Conservation (phyloP, 148 eudicot genomes). For the Rhododendron ovatum region DNA sequence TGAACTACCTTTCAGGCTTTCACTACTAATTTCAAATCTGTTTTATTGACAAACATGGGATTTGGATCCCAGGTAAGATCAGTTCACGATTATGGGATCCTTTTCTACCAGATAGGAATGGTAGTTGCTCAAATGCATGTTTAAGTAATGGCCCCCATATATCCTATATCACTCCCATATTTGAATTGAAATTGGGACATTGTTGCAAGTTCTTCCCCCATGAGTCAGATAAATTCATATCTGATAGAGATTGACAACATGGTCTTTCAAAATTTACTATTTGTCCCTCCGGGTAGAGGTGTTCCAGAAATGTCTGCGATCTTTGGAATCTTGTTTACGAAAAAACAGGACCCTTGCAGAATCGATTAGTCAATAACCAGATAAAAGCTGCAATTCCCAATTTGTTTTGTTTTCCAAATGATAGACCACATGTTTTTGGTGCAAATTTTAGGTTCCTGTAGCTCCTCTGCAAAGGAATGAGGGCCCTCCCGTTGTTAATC, state of each 20-base stretch:
- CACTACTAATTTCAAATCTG: background rate
- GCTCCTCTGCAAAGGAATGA: conserved; percentile 53
- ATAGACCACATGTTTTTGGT: background rate
- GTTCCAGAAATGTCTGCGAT: background rate
- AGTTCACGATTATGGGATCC: background rate
- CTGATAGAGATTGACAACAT: background rate
- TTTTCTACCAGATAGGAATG: background rate
- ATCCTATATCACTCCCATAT: background rate
- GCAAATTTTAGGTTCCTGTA: conserved; percentile 54
- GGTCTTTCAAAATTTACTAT: background rate
- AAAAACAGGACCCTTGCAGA: background rate
- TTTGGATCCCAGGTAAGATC: background rate
- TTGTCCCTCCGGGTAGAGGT: background rate
- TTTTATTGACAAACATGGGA: background rate
- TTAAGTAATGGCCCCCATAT: background rate
- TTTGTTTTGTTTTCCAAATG: background rate
- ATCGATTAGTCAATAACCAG: background rate
- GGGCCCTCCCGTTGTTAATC: conserved; percentile 33
- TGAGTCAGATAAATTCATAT: background rate
- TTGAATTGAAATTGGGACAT: background rate
- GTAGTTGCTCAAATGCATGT: background rate
- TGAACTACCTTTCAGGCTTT: background rate
- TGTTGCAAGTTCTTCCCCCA: background rate
- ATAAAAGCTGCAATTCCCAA: background rate
- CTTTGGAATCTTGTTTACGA: background rate